These are phyloP conservation scores for Solanum hybrid DNA, from an alignment of 305 asterid genomes.

Conservation along the genomic window DNA sequence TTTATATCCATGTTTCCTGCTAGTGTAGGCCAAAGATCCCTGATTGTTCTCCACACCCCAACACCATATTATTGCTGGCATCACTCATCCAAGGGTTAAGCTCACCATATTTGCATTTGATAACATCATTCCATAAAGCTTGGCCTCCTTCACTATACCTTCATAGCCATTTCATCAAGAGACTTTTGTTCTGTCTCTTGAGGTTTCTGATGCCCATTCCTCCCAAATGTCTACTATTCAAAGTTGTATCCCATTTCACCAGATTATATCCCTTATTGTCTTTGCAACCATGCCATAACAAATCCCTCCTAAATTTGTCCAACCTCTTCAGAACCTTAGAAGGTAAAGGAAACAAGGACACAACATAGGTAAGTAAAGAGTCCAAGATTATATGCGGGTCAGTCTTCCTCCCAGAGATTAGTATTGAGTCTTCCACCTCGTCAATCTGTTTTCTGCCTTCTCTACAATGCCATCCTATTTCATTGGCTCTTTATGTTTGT, in stretches of 20 bases:
- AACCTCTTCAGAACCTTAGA: neutral
- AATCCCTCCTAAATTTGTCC: neutral
- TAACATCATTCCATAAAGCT: neutral
- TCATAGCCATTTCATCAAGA: neutral
- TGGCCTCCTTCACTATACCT: neutral
- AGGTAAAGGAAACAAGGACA: neutral
- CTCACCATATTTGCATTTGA: neutral
- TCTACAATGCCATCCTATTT: neutral
- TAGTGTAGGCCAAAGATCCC: neutral
- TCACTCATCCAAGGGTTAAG: neutral
- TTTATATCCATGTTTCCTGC: neutral
- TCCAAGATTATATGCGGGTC: neutral
- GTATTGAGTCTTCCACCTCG: neutral
- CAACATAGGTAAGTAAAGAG: neutral
- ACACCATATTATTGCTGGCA: neutral
- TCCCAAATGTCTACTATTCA: neutral
- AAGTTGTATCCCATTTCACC: neutral
- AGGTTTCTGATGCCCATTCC: neutral
- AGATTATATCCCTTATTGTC: neutral
- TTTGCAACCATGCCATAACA: neutral
- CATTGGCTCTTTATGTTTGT: neutral
- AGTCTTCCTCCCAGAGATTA: neutral
- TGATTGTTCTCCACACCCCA: neutral
- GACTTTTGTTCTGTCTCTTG: neutral
- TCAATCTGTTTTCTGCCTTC: neutral